phyloP scores from a whole-genome alignment of 345 rosid genomes.

The Erucastrum elatum region DNA sequence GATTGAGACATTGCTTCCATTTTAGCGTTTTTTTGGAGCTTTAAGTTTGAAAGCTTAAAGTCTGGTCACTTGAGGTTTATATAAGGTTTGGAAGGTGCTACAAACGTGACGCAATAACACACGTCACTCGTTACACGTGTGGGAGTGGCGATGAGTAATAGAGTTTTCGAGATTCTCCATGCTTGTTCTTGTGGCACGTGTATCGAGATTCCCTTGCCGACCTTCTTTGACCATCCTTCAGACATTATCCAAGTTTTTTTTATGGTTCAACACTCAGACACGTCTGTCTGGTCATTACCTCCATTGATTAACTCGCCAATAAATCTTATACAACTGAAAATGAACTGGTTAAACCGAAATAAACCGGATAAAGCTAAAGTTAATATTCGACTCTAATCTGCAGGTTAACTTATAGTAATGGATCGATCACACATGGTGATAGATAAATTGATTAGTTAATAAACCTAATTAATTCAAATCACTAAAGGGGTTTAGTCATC shows the following conservation, averaged over 20 bases:
- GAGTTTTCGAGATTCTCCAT: slow-evolving; percentile 22
- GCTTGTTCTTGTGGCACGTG: slow-evolving; percentile 26
- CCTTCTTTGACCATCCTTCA: slow-evolving; percentile 6
- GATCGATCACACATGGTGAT: too few relatives aligned
- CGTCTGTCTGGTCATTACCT: slow-evolving; percentile 2
- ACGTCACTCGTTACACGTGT: slow-evolving; percentile 31
- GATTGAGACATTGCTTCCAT: slow-evolving; percentile 34
- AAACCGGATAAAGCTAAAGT: neutral
- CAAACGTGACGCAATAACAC: slow-evolving; percentile 19
- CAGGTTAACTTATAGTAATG: too few relatives aligned
- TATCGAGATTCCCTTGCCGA: slow-evolving; percentile 16
- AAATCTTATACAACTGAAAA: neutral
- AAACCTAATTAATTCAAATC: neutral
- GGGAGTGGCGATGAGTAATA: slow-evolving; percentile 23
- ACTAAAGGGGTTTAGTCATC: slow-evolving; percentile 32
- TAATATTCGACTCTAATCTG: too few relatives aligned
- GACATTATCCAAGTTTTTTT: neutral
- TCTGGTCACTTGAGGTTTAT: slow-evolving; percentile 11
- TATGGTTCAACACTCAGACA: slow-evolving; percentile 10
- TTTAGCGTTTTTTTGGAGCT: neutral
- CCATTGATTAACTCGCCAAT: neutral
- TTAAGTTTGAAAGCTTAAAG: neutral
- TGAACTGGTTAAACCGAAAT: too few relatives aligned
- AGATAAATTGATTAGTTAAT: neutral
- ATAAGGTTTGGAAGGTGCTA: too few relatives aligned